phyloP scores from a whole-genome alignment of 768 basidiomycete genomes.

The Mycena albidolilacea region DNA sequence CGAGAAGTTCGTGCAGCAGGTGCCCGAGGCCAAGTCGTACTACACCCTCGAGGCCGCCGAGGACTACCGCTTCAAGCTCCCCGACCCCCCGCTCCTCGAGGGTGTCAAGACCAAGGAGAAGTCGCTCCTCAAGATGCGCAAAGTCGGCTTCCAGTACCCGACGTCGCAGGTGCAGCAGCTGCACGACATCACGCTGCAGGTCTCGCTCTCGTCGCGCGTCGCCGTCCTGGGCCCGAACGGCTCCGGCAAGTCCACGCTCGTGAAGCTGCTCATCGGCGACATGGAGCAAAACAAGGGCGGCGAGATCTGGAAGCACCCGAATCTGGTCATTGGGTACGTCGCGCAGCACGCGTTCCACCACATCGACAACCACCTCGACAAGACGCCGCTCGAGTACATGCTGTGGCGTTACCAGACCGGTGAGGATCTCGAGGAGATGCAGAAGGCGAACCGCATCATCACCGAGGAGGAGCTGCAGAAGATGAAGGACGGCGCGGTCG shows the following conservation, averaged over 20 bases:
- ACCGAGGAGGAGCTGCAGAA: conserved; percentile 90
- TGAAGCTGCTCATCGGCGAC: conserved; percentile 97
- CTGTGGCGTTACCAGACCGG: conserved; percentile 99
- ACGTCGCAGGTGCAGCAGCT: conserved; percentile 89
- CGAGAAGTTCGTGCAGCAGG: conserved; percentile 92
- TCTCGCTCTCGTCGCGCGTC: conserved; percentile 98
- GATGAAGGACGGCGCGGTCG: conserved; percentile 95
- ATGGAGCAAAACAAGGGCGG: conserved; percentile 97
- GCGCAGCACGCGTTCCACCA: conserved; percentile 99
- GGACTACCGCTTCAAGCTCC: conserved; percentile 99
- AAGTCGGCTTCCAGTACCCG: conserved; percentile 97
- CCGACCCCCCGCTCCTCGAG: conserved; percentile 95
- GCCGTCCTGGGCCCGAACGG: conserved; percentile 99
- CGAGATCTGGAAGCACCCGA: conserved; percentile 99
- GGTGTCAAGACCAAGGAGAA: conserved; percentile 99
- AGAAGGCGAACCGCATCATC: conserved; percentile 91
- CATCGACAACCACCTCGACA: conserved; percentile 98
- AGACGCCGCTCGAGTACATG: conserved; percentile 99
- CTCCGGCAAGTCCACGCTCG: conserved; percentile 97
- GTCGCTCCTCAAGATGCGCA: conserved; percentile 96
- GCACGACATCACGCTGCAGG: conserved; percentile 95
- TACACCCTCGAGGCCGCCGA: conserved; percentile 96
- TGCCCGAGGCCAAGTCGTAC: conserved; percentile 98
- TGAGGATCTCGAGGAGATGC: conserved; percentile 97
- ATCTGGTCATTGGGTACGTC: conserved; percentile 99